phyloP scores from a whole-genome alignment of 1,284 basidiomycete genomes.

The Marasmius tenuissimus region DNA sequence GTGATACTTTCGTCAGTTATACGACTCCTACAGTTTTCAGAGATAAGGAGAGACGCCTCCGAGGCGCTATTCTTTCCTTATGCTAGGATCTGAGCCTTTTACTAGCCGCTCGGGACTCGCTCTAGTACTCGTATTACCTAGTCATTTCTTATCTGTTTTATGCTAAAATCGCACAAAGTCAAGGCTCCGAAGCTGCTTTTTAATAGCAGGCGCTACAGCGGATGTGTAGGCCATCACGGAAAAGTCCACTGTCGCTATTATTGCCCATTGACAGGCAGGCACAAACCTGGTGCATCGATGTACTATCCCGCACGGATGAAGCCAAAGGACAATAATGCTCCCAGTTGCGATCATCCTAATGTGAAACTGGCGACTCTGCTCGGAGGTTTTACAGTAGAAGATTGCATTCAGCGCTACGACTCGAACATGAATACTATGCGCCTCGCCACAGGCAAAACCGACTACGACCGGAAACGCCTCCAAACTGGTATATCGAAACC shows the following conservation, averaged over 20 bases:
- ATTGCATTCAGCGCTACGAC: constrained; percentile 2
- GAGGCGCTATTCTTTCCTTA: too few relatives aligned
- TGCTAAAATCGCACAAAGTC: too few relatives aligned
- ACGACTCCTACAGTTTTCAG: too few relatives aligned
- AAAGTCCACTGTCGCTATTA: constrained; percentile 16
- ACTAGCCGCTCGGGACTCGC: too few relatives aligned
- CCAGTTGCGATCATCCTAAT: constrained; percentile 23
- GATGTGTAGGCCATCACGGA: constrained; percentile 25
- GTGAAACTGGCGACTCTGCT: constrained; percentile 8
- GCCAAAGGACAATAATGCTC: constrained; percentile 21
- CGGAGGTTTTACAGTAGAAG: neutral
- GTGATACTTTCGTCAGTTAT: too few relatives aligned
- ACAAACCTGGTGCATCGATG: constrained; percentile 9
- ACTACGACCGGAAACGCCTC: constrained; percentile 14
- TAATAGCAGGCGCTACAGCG: too few relatives aligned
- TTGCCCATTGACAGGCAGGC: constrained; percentile 19
- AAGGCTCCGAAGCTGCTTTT: too few relatives aligned
- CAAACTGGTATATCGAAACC: constrained; percentile 22
- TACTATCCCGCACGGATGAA: constrained; percentile 26
- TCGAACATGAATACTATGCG: constrained; percentile 7
- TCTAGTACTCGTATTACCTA: too few relatives aligned
- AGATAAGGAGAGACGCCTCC: too few relatives aligned
- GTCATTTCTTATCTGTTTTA: too few relatives aligned
- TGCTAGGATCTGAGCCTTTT: too few relatives aligned
- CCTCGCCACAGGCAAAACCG: constrained; percentile 2